These are phyloP conservation scores for Solidago caesia DNA, from an alignment of 129 eudicot species.

Conservation along the genomic window DNA sequence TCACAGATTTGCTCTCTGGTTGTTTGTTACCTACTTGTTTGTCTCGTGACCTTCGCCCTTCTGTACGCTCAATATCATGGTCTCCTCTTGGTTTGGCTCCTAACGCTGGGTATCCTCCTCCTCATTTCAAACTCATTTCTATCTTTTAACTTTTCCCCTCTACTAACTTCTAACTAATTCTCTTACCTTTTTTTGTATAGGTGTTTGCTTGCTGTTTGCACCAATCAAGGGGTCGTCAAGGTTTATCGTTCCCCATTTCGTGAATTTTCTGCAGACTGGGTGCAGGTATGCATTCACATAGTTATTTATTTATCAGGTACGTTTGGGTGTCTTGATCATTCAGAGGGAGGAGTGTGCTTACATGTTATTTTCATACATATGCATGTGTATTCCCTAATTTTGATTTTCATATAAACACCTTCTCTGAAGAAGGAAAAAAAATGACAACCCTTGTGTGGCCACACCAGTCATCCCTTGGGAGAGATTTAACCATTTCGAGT, in stretches of 20 bases:
- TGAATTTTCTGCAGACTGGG: conserved; percentile 80
- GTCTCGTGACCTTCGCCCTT: conserved; percentile 60
- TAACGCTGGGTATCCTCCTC: conserved; percentile 57
- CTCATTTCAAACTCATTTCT: neutral
- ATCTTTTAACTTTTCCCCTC: neutral
- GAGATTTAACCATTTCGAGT: too few relatives aligned
- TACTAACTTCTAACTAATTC: neutral
- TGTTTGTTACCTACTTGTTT: conserved; percentile 58
- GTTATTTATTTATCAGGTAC: conserved; percentile 2
- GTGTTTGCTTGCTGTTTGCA: conserved; percentile 94
- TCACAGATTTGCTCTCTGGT: conserved; percentile 55
- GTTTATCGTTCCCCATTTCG: conserved; percentile 70
- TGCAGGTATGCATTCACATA: conserved; percentile 53
- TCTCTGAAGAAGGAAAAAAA: too few relatives aligned
- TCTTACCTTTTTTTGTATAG: conserved; percentile 32
- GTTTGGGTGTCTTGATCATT: neutral
- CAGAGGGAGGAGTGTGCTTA: too few relatives aligned
- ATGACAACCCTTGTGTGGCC: too few relatives aligned
- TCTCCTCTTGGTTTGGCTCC: conserved; percentile 80
- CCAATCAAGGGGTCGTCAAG: conserved; percentile 72
- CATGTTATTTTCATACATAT: too few relatives aligned
- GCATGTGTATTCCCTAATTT: too few relatives aligned
- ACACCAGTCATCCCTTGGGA: too few relatives aligned
- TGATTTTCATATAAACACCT: too few relatives aligned
- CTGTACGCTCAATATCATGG: conserved; percentile 87